Percentiles rank a stretch among this genome's conserved stretches.
phyloP scores from a whole-genome alignment of 2,329 filamentous ascomycete genomes.

The Sodiomyces alkalinus region DNA sequence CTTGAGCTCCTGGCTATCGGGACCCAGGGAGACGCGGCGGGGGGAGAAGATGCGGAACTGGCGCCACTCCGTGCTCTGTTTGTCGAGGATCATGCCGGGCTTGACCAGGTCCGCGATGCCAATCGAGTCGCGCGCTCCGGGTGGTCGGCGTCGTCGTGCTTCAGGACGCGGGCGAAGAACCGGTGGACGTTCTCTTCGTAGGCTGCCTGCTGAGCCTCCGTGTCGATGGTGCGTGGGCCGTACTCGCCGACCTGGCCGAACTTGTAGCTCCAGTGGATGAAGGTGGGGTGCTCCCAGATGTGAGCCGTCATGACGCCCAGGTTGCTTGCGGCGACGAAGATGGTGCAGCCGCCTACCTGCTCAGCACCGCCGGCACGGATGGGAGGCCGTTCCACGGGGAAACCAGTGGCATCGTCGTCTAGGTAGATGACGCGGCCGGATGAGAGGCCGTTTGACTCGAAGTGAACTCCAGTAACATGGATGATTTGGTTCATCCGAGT shows the following conservation, averaged over 20 bases:
- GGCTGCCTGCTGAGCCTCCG: background rate
- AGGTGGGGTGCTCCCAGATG: constrained; percentile 1
- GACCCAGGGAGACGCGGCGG: background rate
- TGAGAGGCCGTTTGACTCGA: background rate
- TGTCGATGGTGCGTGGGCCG: too few species aligned
- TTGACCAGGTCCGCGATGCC: constrained; percentile 15
- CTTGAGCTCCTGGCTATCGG: background rate
- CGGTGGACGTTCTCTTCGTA: background rate
- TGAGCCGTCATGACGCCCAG: background rate
- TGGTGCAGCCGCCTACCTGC: background rate
- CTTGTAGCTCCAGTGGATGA: background rate
- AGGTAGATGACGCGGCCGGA: background rate
- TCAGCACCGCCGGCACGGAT: background rate
- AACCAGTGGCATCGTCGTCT: background rate
- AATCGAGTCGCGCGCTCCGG: background rate
- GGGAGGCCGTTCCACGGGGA: too few species aligned
- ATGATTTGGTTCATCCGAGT: background rate
- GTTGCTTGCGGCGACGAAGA: constrained; percentile 1
- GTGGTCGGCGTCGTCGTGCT: background rate
- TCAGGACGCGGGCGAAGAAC: background rate
- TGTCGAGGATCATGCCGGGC: constrained; percentile 15
- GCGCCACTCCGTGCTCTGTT: background rate
- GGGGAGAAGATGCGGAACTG: background rate
- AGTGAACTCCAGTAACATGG: background rate
- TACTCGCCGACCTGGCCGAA: background rate